Evolutionary conservation across 108 stramenopile genomes (phyloP), one percentile per base, ranked within the genome.

Genomic region (Aurantiochytrium sp.): DNA sequence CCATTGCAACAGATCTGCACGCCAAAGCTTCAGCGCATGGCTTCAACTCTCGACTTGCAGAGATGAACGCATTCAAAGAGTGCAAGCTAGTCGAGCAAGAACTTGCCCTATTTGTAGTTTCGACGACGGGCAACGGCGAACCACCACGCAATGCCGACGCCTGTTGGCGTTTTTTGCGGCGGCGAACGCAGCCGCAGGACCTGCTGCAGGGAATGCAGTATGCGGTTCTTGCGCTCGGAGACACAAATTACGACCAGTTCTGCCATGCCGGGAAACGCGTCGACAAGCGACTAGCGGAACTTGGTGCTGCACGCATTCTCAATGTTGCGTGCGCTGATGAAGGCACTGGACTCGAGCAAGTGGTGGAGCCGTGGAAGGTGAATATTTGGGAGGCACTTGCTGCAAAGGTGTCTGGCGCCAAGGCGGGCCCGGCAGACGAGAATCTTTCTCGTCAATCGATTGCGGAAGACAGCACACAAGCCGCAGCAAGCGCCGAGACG

Each of bases 171-270:
- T 89, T 60, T 10, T 12, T 89, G 29, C 72, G 28, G 8, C 72
- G 72, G 23, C 60, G 44, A 5, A 60, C 71, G 8, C 90, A 90
- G 43, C 44, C 95, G 10, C 25, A 14, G 18, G 58, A 60, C 4
- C 5, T 59, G 25, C 93, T 96, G 25, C 87, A 88, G 59, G 89
- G 94, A 59, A 90, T 92, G 14, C 89, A 92, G 3, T 95, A 93
- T 89, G 88, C 93, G 25, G 95, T 97, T 4, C 91, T 98, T 88
- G 97, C 91, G 5, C 89, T 98, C 28, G 97, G 97, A 6, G 97
- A 98, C 92, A 93, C 92, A 1, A 93, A 93, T 60, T 93, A 93
- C 59, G 96, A 96, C 91, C 94, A 96, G 59, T 98, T 95, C 90
- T 96, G 96, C 91, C 92, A 93, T 12, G 90, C 90, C 4, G 97